Evolutionary conservation across 2,329 filamentous ascomycete genomes (phyloP).

Genomic region (Arthrobotrys iridis): DNA sequence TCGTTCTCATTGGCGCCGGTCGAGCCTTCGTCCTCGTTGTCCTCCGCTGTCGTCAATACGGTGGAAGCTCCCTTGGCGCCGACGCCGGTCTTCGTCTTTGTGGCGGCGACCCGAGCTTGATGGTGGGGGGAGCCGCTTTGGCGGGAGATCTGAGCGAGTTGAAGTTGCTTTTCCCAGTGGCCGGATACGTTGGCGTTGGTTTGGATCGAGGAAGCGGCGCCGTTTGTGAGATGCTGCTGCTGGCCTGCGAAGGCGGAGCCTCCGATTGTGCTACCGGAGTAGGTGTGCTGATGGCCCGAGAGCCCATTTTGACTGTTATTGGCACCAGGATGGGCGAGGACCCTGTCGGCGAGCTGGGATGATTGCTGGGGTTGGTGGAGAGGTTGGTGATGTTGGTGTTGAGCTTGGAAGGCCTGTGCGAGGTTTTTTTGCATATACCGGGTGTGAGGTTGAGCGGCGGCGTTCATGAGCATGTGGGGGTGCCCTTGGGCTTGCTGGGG

Average conservation of each 20-base stretch:
- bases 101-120: slow-evolving; percentile 63
- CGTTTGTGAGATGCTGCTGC: slow-evolving; percentile 49
- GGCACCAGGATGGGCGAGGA: slow-evolving; percentile 37
- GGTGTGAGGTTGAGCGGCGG: slow-evolving; percentile 55
- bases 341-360: slow-evolving; percentile 45
- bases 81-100: slow-evolving; percentile 37
- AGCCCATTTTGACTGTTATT: slow-evolving; percentile 56
- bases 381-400: slow-evolving; percentile 60
- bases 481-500: slow-evolving; percentile 57
- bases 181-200: slow-evolving; percentile 54
- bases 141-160: slow-evolving; percentile 77
- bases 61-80: slow-evolving; percentile 56
- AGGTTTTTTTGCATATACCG: slow-evolving; percentile 57
- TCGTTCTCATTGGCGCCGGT: slow-evolving; percentile 63
- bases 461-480: slow-evolving; percentile 58
- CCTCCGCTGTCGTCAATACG: slow-evolving; percentile 59
- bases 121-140: slow-evolving; percentile 76
- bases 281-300: slow-evolving; percentile 66
- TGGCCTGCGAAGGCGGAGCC: slow-evolving; percentile 61
- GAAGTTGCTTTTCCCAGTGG: slow-evolving; percentile 91
- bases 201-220: slow-evolving; percentile 27
- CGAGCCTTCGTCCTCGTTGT: slow-evolving; percentile 62
- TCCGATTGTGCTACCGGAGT: slow-evolving; percentile 64
- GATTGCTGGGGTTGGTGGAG: slow-evolving; percentile 58
- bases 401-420: slow-evolving; percentile 56